Base-by-base conservation (phyloP, 495 filamentous ascomycete genomes). In the Neurospora sp. region DNA sequence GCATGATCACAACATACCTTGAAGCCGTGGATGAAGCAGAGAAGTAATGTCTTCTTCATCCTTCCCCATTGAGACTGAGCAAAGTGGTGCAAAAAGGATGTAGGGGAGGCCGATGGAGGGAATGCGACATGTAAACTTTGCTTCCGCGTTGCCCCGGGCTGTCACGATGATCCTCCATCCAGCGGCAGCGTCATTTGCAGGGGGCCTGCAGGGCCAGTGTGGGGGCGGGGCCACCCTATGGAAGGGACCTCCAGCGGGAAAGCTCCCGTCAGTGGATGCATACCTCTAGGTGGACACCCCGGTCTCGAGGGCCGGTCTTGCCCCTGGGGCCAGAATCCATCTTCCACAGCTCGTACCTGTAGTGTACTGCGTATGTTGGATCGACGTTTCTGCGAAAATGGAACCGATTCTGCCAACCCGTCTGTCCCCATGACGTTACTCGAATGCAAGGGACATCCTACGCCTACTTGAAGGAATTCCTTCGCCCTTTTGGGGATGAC, bases 1-100 rank as follows among this genome's bases (percentile, higher is more conserved):
- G 27, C 44, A 18, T 31, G 0, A 27, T 61, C 8, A 40, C 35
- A 48, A 74, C 82, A 69, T 81, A 95, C 94, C 89, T 98, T 97
- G 88, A 99, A 99, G 70, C 96, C 96, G 81, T 99, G 96, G 69
- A 98, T 94, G 82, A 97, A 98, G 79, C 92, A 93, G 70, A 99
- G 83, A 12, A 99, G 83, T 40, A 99, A 84, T 75, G 92, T 97
- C 81, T 94, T 97, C 84, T 91, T 93, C 91, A 93, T 97, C 71
- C 80, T 89, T 82, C 74, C 66, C 77, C 79, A 80, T 81, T 35
- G 75, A 77, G 53, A 31, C 37, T 41, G 37, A 61, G 31, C 46
- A 72, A 73, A 46, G 68, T 53, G 42, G 70, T 37, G 46, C 42
- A 14, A 41, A 38, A 14, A 44, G 27, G 20, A 70, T 27, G 69